Evolutionary conservation across 1,139 yeast genomes (phyloP).

Genomic region (Suhomyces guaymorum): DNA sequence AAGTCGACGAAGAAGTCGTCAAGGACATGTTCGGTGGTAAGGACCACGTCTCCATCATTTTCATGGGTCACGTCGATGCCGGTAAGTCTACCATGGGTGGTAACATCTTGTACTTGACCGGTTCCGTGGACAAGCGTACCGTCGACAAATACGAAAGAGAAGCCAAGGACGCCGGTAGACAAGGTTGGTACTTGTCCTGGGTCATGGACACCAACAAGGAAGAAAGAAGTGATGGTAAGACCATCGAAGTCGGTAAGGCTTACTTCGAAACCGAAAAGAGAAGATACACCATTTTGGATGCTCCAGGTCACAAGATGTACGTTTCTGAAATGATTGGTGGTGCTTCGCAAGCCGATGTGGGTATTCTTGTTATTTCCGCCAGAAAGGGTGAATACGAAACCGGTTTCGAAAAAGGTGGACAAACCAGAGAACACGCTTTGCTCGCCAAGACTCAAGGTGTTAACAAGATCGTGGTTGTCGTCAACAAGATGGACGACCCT

Average conservation of each 20-base stretch:
- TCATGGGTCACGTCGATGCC: conserved; percentile 99
- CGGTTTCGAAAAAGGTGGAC: conserved; percentile 98
- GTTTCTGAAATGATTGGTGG: conserved; percentile 99
- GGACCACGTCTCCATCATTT: conserved; percentile 93
- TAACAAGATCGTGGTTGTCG: conserved; percentile 86
- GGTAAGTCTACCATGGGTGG: conserved; percentile 99
- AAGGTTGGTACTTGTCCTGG: conserved; percentile 99
- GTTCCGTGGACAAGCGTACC: conserved; percentile 98
- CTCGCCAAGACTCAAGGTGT: conserved; percentile 98
- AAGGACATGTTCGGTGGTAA: conserved; percentile 95
- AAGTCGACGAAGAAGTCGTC: conserved; percentile 84
- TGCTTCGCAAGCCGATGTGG: conserved; percentile 98
- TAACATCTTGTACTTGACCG: conserved; percentile 86
- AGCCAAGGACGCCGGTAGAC: conserved; percentile 99
- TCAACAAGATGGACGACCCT: conserved; percentile 98
- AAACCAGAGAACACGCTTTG: conserved; percentile 97
- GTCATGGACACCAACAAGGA: conserved; percentile 99
- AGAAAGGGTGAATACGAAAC: conserved; percentile 99
- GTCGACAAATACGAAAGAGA: conserved; percentile 97
- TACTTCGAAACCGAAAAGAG: conserved; percentile 97
- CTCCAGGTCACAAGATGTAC: conserved; percentile 99
- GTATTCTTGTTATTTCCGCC: conserved; percentile 93
- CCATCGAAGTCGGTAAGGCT: conserved; percentile 98
- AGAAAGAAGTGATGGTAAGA: conserved; percentile 97
- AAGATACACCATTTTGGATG: conserved; percentile 96